Conservation (phyloP, 306 rosid genomes). For the Aeschynomene evenia region DNA sequence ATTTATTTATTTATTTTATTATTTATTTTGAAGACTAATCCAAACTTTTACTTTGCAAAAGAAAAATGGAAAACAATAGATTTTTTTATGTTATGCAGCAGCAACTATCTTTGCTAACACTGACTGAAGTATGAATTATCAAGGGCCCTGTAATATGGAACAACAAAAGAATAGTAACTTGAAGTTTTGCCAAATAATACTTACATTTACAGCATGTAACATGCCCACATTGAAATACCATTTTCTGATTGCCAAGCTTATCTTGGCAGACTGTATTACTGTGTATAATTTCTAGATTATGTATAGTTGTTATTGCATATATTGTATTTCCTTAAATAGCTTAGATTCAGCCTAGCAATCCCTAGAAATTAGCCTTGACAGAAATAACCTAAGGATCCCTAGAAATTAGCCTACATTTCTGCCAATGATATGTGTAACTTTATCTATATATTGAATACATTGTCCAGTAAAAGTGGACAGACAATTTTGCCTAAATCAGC, state of each 20-base stretch:
- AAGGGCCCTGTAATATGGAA: neutral
- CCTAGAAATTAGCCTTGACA: too few species aligned
- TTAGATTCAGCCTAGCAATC: too few species aligned
- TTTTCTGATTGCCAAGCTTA: slow-evolving; percentile 67
- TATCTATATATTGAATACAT: too few species aligned
- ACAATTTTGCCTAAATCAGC: too few species aligned
- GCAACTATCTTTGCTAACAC: slow-evolving; percentile 24
- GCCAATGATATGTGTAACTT: too few species aligned
- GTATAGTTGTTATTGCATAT: too few species aligned
- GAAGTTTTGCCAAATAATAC: slow-evolving; percentile 28
- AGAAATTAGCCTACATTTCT: too few species aligned
- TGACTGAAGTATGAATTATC: slow-evolving; percentile 2
- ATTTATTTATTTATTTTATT: too few species aligned
- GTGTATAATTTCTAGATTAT: too few species aligned
- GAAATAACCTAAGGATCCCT: too few species aligned
- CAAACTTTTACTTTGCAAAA: neutral
- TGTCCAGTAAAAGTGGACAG: too few species aligned
- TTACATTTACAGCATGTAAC: slow-evolving; percentile 93
- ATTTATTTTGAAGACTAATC: neutral
- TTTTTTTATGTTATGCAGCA: slow-evolving; percentile 5
- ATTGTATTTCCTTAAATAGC: too few species aligned
- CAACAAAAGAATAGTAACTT: slow-evolving; percentile 7
- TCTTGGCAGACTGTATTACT: slow-evolving; percentile 84
- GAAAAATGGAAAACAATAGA: neutral
- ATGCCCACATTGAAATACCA: slow-evolving; percentile 98